A percentile compares a stretch with the other conserved stretches of the same genome.
phyloP scores from a whole-genome alignment of 768 basidiomycete species.

The Stropharia rugosoannulata region DNA sequence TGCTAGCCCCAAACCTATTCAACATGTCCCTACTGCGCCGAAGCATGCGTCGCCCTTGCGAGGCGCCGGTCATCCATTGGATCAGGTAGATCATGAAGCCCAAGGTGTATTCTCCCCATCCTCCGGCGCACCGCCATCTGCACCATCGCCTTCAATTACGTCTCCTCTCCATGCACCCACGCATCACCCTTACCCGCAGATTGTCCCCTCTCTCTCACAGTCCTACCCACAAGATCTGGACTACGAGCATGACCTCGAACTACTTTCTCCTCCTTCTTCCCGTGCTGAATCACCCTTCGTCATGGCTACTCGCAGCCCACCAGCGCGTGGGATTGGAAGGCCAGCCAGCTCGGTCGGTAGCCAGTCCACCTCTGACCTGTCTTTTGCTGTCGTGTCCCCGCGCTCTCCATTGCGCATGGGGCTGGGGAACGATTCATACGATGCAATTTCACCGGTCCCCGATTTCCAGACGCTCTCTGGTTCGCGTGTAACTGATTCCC shows the following conservation, averaged over 20 bases:
- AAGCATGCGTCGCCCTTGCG: too few species aligned
- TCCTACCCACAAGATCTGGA: conserved; percentile 42
- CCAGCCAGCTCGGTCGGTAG: background rate
- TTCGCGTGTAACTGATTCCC: too few species aligned
- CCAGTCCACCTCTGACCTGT: conserved; percentile 7
- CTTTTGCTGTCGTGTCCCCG: conserved; percentile 8
- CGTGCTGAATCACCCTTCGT: conserved; percentile 41
- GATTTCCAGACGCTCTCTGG: conserved; percentile 4
- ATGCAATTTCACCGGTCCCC: conserved; percentile 13
- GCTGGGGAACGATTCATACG: conserved; percentile 15
- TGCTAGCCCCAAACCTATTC: too few species aligned
- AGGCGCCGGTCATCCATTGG: too few species aligned
- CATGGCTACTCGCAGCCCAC: conserved; percentile 21
- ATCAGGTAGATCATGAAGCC: too few species aligned
- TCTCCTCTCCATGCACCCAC: background rate
- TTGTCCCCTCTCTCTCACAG: conserved; percentile 40
- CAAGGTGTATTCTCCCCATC: background rate
- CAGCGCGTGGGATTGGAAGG: conserved; percentile 8
- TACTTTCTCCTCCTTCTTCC: conserved; percentile 44
- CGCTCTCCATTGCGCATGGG: conserved; percentile 15
- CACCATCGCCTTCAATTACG: conserved; percentile 8
- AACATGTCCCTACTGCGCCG: too few species aligned
- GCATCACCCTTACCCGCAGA: conserved; percentile 3
- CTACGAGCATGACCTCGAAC: conserved; percentile 40
- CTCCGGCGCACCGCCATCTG: conserved; percentile 14